These are phyloP conservation scores for Fusarium transvaalense DNA, from an alignment of 2,329 filamentous ascomycete genomes.

Conservation along the genomic window DNA sequence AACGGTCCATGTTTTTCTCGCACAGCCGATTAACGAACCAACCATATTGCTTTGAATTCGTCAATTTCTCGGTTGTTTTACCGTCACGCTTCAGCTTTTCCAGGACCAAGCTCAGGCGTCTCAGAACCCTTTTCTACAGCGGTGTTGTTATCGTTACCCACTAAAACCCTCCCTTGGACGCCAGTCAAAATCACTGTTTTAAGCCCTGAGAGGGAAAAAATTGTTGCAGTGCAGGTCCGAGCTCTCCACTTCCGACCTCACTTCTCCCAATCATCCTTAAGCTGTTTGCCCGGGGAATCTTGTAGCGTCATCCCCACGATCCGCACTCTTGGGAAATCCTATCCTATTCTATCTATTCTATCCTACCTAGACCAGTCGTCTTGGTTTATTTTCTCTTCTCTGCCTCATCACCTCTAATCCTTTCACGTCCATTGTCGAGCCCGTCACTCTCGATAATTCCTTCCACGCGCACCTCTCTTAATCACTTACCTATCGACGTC, in stretches of 20 bases:
- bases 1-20: slow-evolving; percentile 21
- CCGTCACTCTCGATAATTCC: slow-evolving; percentile 8
- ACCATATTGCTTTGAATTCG: slow-evolving; percentile 23
- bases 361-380: slow-evolving; percentile 21
- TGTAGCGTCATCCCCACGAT: slow-evolving; percentile 51
- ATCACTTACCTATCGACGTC: slow-evolving; percentile 20
- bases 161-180: slow-evolving; percentile 33
- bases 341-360: slow-evolving; percentile 24
- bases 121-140: slow-evolving; percentile 14
- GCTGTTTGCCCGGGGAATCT: slow-evolving; percentile 39
- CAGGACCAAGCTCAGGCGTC: slow-evolving; percentile 21
- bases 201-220: slow-evolving; percentile 42
- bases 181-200: slow-evolving; percentile 37
- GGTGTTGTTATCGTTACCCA: slow-evolving; percentile 32
- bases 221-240: slow-evolving; percentile 38
- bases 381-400: slow-evolving; percentile 31
- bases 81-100: slow-evolving; percentile 26
- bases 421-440: slow-evolving; percentile 13
- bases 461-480: slow-evolving; percentile 2
- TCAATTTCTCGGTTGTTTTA: slow-evolving; percentile 21
- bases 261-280: slow-evolving; percentile 44
- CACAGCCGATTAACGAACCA: slow-evolving; percentile 36
- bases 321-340: slow-evolving; percentile 45
- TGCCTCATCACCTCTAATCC: slow-evolving; percentile 19
- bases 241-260: slow-evolving; percentile 41